Evolutionary conservation across 2,329 filamentous ascomycete genomes (phyloP).

Genomic region (Fusarium xyrophilum): DNA sequence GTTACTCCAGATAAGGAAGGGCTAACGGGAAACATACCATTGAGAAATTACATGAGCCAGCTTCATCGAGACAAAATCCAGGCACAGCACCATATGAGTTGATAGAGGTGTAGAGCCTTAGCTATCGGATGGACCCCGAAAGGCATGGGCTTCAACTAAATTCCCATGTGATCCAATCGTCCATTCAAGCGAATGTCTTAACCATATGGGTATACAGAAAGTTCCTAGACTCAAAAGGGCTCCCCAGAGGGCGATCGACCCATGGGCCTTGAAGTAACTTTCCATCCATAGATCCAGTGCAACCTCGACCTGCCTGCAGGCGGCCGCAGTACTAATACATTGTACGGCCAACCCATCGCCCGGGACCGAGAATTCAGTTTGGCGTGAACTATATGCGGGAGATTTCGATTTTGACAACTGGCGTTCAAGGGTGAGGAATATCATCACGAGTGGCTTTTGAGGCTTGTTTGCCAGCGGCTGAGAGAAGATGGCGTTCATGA

Average conservation of each 20-base stretch:
- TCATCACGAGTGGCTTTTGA: slow-evolving; percentile 16
- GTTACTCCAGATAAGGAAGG: slow-evolving; percentile 29
- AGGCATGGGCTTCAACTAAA: slow-evolving; percentile 15
- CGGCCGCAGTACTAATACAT: slow-evolving; percentile 1
- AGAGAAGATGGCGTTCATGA: neutral
- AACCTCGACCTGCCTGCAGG: slow-evolving; percentile 26
- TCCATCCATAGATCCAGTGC: slow-evolving; percentile 28
- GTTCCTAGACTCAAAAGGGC: slow-evolving; percentile 23
- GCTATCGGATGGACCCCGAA: slow-evolving; percentile 20
- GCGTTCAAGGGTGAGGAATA: neutral
- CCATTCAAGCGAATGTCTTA: slow-evolving; percentile 13
- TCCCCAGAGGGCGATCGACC: neutral
- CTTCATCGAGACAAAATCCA: slow-evolving; percentile 13
- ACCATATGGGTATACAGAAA: slow-evolving; percentile 15
- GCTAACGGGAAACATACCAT: slow-evolving; percentile 22
- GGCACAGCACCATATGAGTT: slow-evolving; percentile 4
- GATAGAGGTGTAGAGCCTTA: slow-evolving; percentile 13
- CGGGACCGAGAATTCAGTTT: slow-evolving; percentile 9
- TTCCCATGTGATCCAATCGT: slow-evolving; percentile 26
- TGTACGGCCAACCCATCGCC: slow-evolving; percentile 1
- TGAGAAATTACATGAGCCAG: slow-evolving; percentile 12
- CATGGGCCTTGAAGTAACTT: slow-evolving; percentile 9
- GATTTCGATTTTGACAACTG: neutral
- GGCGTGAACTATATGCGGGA: slow-evolving; percentile 7
- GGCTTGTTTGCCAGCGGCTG: neutral